A percentile compares a stretch with the other conserved stretches of the same genome.
Evolutionary conservation across 805 yeast species (phyloP).

Genomic region (Myxozyma neotropica): DNA sequence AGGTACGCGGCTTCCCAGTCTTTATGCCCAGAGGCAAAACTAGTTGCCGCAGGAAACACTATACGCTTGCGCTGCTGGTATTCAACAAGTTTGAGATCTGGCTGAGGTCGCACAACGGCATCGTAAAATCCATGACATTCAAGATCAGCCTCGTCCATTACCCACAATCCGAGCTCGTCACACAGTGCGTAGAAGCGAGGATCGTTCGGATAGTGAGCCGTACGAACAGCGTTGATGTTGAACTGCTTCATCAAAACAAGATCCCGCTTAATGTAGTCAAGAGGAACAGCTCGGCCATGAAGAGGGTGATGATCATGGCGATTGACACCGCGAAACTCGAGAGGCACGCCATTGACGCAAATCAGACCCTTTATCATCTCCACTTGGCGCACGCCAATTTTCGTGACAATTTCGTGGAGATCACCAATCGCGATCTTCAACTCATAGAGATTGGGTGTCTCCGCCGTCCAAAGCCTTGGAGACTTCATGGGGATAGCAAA

Average conservation of each 20-base stretch:
- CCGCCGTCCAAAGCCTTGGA: slow-evolving; percentile 44
- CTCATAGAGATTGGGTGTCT: slow-evolving; percentile 41
- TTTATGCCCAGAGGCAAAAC: slow-evolving; percentile 42
- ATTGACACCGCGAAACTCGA: slow-evolving; percentile 44
- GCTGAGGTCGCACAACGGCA: slow-evolving; percentile 11
- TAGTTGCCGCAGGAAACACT: slow-evolving; percentile 31
- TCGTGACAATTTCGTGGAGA: slow-evolving; percentile 34
- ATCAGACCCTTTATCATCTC: slow-evolving; percentile 40
- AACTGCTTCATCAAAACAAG: slow-evolving; percentile 43
- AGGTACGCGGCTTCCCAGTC: slow-evolving; percentile 44
- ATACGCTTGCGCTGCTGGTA: slow-evolving; percentile 20
- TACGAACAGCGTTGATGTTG: slow-evolving; percentile 45
- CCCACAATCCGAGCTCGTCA: slow-evolving; percentile 44
- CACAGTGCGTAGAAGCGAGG: slow-evolving; percentile 43
- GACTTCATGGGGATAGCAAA: slow-evolving; percentile 44
- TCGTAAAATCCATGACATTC: slow-evolving; percentile 46
- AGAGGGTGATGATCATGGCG: slow-evolving; percentile 46
- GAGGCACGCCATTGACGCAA: slow-evolving; percentile 41
- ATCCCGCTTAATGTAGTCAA: slow-evolving; percentile 43
- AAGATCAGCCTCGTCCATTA: slow-evolving; percentile 46
- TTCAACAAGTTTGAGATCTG: slow-evolving; percentile 34
- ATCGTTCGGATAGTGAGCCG: slow-evolving; percentile 47
- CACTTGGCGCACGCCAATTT: slow-evolving; percentile 42
- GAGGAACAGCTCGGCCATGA: slow-evolving; percentile 45
- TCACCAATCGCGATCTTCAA: slow-evolving; percentile 34